These are phyloP conservation scores for Ascomycota sp. DNA, from an alignment of 2,329 filamentous ascomycete genomes.

Conservation along the genomic window DNA sequence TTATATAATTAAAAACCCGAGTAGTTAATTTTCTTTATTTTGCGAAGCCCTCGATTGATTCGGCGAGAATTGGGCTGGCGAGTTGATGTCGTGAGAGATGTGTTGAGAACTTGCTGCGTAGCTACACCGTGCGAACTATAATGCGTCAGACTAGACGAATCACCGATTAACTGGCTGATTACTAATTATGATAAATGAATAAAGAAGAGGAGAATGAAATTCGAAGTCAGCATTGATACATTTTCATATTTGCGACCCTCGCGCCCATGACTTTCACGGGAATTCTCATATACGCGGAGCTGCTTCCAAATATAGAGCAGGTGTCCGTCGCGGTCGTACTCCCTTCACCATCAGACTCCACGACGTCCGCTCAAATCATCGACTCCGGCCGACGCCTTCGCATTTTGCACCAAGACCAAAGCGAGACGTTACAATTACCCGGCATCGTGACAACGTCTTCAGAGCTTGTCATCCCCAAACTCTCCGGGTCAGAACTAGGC, in stretches of 20 bases:
- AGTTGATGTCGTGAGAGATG: too few relatives aligned
- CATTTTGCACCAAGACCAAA: constrained; percentile 23
- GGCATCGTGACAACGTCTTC: constrained; percentile 15
- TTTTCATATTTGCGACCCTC: constrained; percentile 3
- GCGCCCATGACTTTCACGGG: constrained; percentile 1
- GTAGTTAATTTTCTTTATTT: too few relatives aligned
- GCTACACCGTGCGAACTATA: too few relatives aligned
- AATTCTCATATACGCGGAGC: constrained; percentile 39
- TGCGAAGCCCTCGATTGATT: too few relatives aligned
- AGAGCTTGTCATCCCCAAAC: constrained; percentile 16
- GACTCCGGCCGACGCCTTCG: constrained; percentile 23
- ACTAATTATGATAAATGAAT: too few relatives aligned
- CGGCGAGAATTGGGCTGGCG: too few relatives aligned
- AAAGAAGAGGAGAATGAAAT: too few relatives aligned
- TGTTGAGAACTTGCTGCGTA: too few relatives aligned
- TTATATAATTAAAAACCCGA: too few relatives aligned
- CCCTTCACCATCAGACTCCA: constrained; percentile 18
- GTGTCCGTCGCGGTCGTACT: constrained; percentile 37
- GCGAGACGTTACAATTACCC: constrained; percentile 20
- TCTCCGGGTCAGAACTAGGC: constrained; percentile 16
- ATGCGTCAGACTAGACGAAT: too few relatives aligned
- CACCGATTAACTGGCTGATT: too few relatives aligned
- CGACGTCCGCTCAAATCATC: constrained; percentile 23
- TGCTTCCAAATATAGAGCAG: constrained; percentile 43
- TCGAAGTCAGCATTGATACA: too few relatives aligned